Conservation (phyloP, 2,329 filamentous ascomycete species). For the Fusarium continuum region DNA sequence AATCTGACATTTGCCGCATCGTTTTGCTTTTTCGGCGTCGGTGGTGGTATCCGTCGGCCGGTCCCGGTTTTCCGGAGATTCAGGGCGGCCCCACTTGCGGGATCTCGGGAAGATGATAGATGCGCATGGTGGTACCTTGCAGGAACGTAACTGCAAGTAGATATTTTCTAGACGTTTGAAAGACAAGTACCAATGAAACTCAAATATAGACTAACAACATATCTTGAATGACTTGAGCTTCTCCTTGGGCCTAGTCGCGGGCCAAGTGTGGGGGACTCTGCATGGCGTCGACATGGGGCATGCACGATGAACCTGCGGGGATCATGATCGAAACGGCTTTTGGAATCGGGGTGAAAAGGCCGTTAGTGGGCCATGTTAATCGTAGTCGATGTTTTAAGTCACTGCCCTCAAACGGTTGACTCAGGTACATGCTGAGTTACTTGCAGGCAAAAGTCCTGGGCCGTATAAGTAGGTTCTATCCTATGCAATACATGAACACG, state of each 20-base stretch:
- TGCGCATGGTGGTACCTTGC: too few species aligned
- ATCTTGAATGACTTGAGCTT: background rate
- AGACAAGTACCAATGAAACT: background rate
- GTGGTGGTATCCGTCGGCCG: background rate
- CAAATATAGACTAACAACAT: background rate
- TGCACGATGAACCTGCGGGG: constrained; percentile 17
- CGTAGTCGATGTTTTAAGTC: too few species aligned
- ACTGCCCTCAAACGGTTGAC: too few species aligned
- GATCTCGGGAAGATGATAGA: background rate
- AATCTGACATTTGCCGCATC: background rate
- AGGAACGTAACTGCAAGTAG: too few species aligned
- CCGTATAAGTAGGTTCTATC: too few species aligned
- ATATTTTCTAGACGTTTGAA: background rate
- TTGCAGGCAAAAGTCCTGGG: too few species aligned
- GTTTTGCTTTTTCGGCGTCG: background rate
- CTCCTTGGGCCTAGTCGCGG: background rate
- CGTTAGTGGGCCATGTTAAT: background rate
- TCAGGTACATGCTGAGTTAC: too few species aligned
- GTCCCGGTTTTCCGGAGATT: constrained; percentile 4
- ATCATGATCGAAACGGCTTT: background rate
- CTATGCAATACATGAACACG: background rate
- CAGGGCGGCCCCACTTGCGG: constrained; percentile 10
- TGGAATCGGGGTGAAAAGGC: background rate
- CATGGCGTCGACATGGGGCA: background rate
- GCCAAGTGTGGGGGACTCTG: background rate